Base-by-base conservation (phyloP, 495 filamentous ascomycete genomes). In the Xylaria longipes region DNA sequence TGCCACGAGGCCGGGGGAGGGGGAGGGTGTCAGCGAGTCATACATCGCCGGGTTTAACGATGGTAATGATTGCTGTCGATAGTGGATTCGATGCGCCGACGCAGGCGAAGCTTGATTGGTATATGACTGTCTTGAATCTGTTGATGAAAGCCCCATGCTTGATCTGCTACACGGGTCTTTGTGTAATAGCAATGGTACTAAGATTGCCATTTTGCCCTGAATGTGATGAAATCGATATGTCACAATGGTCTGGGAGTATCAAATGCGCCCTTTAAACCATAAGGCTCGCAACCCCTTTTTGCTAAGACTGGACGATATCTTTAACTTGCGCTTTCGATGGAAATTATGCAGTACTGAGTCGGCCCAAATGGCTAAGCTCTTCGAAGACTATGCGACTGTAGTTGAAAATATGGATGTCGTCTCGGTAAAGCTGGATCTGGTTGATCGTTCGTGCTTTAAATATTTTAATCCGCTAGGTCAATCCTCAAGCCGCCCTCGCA, bases 31-130 rank as follows among this genome's bases (percentile, higher is more conserved):
- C n/a, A 65, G 71, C 14, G 58, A 66, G 14, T 54, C 15, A 12
- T 71, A n/a, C 63, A 70, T 66, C 29, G 54, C 63, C 39, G 69
- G 64, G 35, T 29, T 70, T 27, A 70, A 48, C 0, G 73, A 58
- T 15, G 73, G 77, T 37, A 76, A 37, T 29, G 75, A 77, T 50
- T 75, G 73, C 68, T 77, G 77, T 33, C 77, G 75, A 35, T 62
- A 68, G 35, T 77, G 73, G 25, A 69, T 14, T 33, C 68, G 62
- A 15, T 71, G 48, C 27, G 58, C n/a, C 33, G 73, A 46, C 25
- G 27, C 20, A 37, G 71, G 64, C 9, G 65, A n/a, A 52, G 52
- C 37, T 3, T 48, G 57, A 25, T 43, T 29, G n/a, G 71, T 33
- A 25, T 70, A 72, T 8, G 68, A 68, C 48, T 72, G 70, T 22